A percentile compares a stretch with the other conserved stretches of the same genome.
Conservation (phyloP, 75 land plant genomes). For the Pinus tabuliformis region DNA sequence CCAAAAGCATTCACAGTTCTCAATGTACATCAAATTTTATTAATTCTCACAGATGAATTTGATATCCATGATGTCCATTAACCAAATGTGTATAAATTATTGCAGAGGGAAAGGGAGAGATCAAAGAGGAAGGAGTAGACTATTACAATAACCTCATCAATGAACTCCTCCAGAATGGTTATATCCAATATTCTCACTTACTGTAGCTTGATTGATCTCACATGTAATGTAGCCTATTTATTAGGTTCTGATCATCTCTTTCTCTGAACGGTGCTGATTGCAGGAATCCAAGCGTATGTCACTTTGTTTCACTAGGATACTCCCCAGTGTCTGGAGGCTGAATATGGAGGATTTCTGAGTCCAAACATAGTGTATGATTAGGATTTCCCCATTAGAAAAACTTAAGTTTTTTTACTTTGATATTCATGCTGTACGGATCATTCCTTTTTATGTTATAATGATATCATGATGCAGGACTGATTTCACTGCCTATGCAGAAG, state of each 20-base stretch:
- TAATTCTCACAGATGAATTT: too few relatives aligned
- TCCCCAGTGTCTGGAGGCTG: constrained; percentile 42
- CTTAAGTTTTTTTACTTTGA: not conserved
- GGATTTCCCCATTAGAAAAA: not conserved
- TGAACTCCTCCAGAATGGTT: constrained; percentile 28
- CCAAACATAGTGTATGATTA: constrained; percentile 17
- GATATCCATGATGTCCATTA: too few relatives aligned
- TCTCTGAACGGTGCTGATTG: not conserved
- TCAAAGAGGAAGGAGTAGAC: constrained; percentile 36
- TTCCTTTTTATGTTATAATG: too few relatives aligned
- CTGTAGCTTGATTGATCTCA: too few relatives aligned
- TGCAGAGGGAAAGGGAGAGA: constrained; percentile 9
- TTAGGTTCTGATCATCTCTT: too few relatives aligned
- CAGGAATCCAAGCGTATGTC: constrained; percentile 43
- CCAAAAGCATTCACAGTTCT: too few relatives aligned
- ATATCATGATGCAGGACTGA: constrained; percentile 35
- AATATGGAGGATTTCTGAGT: constrained; percentile 41
- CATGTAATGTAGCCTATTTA: too few relatives aligned
- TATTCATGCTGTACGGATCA: not conserved
- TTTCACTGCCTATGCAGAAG: constrained; percentile 46
- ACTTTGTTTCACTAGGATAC: constrained; percentile 29
- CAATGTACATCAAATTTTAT: too few relatives aligned
- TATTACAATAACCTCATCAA: constrained; percentile 53
- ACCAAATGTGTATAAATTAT: too few relatives aligned
- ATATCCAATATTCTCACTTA: too few relatives aligned